Evolutionary conservation across 2,329 filamentous ascomycete genomes (phyloP).

Genomic region (Whalleya microplaca): DNA sequence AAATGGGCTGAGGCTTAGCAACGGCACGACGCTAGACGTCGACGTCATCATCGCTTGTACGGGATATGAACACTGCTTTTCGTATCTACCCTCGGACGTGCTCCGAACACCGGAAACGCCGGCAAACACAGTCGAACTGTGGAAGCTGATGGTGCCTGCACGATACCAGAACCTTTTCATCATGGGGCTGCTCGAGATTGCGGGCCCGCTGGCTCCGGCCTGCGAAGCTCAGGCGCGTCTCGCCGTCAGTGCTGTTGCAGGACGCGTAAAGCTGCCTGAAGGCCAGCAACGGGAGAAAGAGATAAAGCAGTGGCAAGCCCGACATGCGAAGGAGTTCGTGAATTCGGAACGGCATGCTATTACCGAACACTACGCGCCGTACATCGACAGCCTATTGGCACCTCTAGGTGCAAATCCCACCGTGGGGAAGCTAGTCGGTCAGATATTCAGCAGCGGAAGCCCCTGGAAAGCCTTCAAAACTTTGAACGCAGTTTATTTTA

Average conservation of each 20-base stretch:
- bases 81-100: constrained; percentile 36
- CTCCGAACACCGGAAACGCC: constrained; percentile 25
- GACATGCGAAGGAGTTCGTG: constrained; percentile 35
- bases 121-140: constrained; percentile 35
- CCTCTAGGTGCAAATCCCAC: constrained; percentile 40
- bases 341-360: constrained; percentile 38
- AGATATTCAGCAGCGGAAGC: constrained; percentile 31
- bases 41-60: constrained; percentile 20
- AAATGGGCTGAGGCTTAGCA: constrained; percentile 34
- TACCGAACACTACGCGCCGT: constrained; percentile 34
- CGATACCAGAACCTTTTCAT: constrained; percentile 39
- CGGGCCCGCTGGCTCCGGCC: constrained; percentile 38
- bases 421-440: constrained; percentile 32
- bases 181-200: constrained; percentile 38
- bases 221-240: constrained; percentile 41
- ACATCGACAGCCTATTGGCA: constrained; percentile 38
- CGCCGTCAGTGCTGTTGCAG: constrained; percentile 35
- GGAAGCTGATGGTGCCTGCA: constrained; percentile 37
- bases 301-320: constrained; percentile 31
- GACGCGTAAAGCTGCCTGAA: constrained; percentile 31
- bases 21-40: constrained; percentile 33
- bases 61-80: constrained; percentile 10
- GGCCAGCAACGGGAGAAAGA: constrained; percentile 33
- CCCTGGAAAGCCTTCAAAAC: constrained; percentile 34
- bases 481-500: constrained; percentile 41